Evolutionary conservation across 805 yeast genomes (phyloP), one percentile per base, ranked within the genome.

Genomic region (Pichia ethanolica): DNA sequence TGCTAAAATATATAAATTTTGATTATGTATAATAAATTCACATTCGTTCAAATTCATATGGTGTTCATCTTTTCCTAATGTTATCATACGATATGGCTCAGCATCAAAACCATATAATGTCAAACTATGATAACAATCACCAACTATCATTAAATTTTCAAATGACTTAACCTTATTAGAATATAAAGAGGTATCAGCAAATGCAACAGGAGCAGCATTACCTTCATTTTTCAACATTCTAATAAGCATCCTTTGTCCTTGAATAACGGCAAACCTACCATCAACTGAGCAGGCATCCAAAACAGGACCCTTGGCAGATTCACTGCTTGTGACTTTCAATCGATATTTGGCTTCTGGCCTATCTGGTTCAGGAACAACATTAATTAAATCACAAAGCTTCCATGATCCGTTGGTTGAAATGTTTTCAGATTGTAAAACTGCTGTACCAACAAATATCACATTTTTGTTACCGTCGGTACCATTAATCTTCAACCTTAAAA

Each of bases 71-170:
- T 84, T 86, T 8, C 95, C 90, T 46, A 93, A 65, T 50, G 77
- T 65, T 14, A 89, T 72, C 82, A 91, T 81, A 55, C 97, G 71
- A 63, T 87, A 90, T 0, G 99, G 99, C 59, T 91, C 97, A 3
- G 95, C 91, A 64, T 89, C 96, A 67, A 89, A 90, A 1, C 97
- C 97, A 32, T 83, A 81, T 49, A 93, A 72, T 71, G 89, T 81
- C 5, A 88, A 72, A 56, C 89, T 79, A 57, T 86, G 84, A 66
- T 81, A 73, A 0, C 87, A 71, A 65, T 93, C 99, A 20, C 95
- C 95, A 14, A 89, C 66, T 2, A 89, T 59, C n/a, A 91, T 63
- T 58, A 91, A 68, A 63, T 90, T 88, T 38, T 95, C 90, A 62
- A 89, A 80, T 55, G 89, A 75, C 66, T 90, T 90, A 13, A 88